These are phyloP conservation scores for Arachnomyces sp. DNA, from an alignment of 2,329 filamentous ascomycete genomes.

Conservation along the genomic window DNA sequence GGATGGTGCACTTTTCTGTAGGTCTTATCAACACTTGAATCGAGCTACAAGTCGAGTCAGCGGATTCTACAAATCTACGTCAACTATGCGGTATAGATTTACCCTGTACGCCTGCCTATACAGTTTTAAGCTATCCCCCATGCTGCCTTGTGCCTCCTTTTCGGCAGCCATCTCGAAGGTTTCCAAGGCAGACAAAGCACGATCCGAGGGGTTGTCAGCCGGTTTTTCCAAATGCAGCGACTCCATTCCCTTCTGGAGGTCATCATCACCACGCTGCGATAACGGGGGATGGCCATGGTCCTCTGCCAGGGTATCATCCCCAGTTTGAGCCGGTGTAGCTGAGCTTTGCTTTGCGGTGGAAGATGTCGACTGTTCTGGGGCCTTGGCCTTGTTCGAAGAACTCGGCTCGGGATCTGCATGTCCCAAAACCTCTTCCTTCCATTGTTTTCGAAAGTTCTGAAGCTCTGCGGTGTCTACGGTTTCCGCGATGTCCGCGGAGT, in stretches of 20 bases:
- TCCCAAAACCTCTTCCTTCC: conserved; percentile 68
- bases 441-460: conserved; percentile 76
- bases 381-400: conserved; percentile 2
- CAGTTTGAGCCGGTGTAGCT: conserved; percentile 4
- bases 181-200: conserved; percentile 61
- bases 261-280: neutral
- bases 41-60: conserved; percentile 52
- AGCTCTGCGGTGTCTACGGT: conserved; percentile 58
- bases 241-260: neutral
- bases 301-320: neutral
- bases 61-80: conserved; percentile 10
- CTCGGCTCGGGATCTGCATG: conserved; percentile 29
- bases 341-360: conserved; percentile 4
- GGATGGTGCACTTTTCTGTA: conserved; percentile 71
- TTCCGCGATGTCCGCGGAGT: conserved; percentile 14
- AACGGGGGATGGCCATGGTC: too few relatives aligned
- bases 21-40: conserved; percentile 69
- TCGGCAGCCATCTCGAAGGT: conserved; percentile 89
- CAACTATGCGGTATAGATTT: conserved; percentile 18
- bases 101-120: conserved; percentile 89
- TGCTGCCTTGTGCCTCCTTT: conserved; percentile 72
- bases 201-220: conserved; percentile 7
- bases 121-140: conserved; percentile 79
- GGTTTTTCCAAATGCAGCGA: neutral
- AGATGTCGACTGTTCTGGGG: conserved; percentile 9